phyloP scores from a whole-genome alignment of 2,329 filamentous ascomycete species.

The Stagonosporopsis vannaccii region DNA sequence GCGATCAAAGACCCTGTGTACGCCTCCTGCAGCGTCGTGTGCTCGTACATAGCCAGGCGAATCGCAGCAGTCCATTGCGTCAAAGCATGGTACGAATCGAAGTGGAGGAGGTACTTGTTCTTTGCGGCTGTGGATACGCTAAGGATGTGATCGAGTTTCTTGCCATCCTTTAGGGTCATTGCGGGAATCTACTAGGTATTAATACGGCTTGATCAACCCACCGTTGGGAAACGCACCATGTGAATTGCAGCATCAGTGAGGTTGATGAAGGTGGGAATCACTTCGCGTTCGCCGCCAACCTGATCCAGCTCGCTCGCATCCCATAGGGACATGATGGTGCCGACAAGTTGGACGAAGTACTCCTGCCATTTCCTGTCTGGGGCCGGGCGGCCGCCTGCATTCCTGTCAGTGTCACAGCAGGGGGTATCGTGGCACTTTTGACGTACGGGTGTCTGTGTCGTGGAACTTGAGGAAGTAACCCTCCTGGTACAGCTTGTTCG shows the following conservation, averaged over 20 bases:
- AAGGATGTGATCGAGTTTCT: slow-evolving; percentile 90
- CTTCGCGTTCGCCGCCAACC: slow-evolving; percentile 83
- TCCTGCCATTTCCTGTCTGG: slow-evolving; percentile 90
- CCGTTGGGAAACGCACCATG: slow-evolving; percentile 70
- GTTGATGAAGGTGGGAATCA: slow-evolving; percentile 93
- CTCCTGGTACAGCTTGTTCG: slow-evolving; percentile 96
- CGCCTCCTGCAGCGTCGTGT: slow-evolving; percentile 90
- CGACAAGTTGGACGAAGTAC: slow-evolving; percentile 95
- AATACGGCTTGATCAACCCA: slow-evolving; percentile 9
- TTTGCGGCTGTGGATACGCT: slow-evolving; percentile 95
- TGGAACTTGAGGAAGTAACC: slow-evolving; percentile 97
- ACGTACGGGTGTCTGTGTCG: slow-evolving; percentile 89
- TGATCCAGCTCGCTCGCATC: slow-evolving; percentile 91
- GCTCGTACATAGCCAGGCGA: slow-evolving; percentile 91
- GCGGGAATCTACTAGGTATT: slow-evolving; percentile 63
- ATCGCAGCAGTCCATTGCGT: slow-evolving; percentile 97
- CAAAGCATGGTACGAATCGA: slow-evolving; percentile 91
- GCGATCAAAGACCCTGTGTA: slow-evolving; percentile 96
- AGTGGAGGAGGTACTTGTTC: slow-evolving; percentile 94
- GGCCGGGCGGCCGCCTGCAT: slow-evolving; percentile 82
- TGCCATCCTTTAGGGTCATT: slow-evolving; percentile 83
- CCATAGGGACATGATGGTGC: slow-evolving; percentile 94
- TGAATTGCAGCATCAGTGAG: slow-evolving; percentile 96
- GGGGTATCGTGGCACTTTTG: slow-evolving; percentile 5
- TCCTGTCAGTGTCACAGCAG: slow-evolving; percentile 30